Evolutionary conservation across 2,329 filamentous ascomycete species (phyloP).

Genomic region (Aureobasidium mangrovei): DNA sequence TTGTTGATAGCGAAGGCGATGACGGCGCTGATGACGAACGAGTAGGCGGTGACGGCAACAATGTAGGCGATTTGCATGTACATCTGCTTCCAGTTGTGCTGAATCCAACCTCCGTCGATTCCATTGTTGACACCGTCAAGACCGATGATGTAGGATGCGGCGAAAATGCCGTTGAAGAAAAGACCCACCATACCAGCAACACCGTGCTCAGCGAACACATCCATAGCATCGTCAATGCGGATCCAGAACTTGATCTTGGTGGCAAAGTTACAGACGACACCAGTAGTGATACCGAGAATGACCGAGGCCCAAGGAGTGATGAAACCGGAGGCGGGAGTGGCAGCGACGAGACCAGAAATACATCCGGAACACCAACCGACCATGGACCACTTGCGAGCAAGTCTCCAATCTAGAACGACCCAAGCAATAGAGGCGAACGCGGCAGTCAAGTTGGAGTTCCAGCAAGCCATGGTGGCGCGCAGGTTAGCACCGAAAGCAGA

Average conservation of each 20-base stretch:
- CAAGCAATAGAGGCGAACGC: constrained; percentile 88
- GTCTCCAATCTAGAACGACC: constrained; percentile 90
- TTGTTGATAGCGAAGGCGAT: constrained; percentile 68
- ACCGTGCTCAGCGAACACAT: constrained; percentile 85
- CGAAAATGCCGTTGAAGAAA: constrained; percentile 66
- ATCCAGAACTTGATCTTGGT: constrained; percentile 75
- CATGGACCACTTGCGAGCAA: constrained; percentile 90
- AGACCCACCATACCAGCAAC: constrained; percentile 76
- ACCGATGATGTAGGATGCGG: constrained; percentile 59
- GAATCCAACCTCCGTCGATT: constrained; percentile 57
- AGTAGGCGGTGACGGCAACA: constrained; percentile 54
- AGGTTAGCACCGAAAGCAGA: constrained; percentile 56
- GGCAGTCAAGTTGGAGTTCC: constrained; percentile 92
- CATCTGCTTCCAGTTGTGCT: constrained; percentile 64
- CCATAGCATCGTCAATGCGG: constrained; percentile 76
- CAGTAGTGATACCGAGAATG: constrained; percentile 52
- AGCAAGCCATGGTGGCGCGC: constrained; percentile 90
- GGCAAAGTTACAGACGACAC: constrained; percentile 68
- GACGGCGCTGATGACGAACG: constrained; percentile 64
- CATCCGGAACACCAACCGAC: constrained; percentile 87
- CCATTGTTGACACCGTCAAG: constrained; percentile 66
- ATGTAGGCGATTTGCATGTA: constrained; percentile 78
- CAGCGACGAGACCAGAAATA: constrained; percentile 79
- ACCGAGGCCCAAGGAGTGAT: constrained; percentile 60
- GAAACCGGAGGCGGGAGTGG: constrained; percentile 75